A percentile compares a stretch with the other conserved stretches of the same genome.
These are phyloP conservation scores for Taxillus chinensis DNA, from an alignment of 164 flowering plant genomes.

Conservation along the genomic window DNA sequence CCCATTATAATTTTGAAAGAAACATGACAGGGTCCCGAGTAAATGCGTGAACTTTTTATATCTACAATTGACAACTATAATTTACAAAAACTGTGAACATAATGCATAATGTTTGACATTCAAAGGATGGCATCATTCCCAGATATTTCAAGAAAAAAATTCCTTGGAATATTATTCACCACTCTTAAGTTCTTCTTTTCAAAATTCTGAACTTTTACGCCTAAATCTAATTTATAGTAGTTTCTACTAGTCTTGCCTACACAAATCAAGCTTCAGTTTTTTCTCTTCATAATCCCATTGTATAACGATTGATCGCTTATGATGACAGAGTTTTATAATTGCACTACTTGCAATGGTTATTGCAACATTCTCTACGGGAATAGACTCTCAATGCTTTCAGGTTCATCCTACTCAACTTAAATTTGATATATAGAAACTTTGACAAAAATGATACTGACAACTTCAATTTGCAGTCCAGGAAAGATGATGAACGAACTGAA, in stretches of 20 bases:
- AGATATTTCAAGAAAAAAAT: too few relatives aligned
- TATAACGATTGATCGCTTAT: background rate
- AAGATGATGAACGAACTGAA: conserved; percentile 32
- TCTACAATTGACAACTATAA: too few relatives aligned
- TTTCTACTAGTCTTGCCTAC: background rate
- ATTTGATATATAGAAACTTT: background rate
- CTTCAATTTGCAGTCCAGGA: conserved; percentile 53
- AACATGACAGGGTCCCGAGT: too few relatives aligned
- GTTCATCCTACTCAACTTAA: conserved; percentile 18
- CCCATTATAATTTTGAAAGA: too few relatives aligned
- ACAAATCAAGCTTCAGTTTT: too few relatives aligned
- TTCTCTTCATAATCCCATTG: background rate
- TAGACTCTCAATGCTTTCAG: conserved; percentile 92
- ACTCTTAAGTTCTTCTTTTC: too few relatives aligned
- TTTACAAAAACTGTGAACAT: too few relatives aligned
- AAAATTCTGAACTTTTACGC: too few relatives aligned
- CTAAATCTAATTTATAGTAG: background rate
- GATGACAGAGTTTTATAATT: conserved; percentile 69
- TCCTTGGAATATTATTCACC: too few relatives aligned
- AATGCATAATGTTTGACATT: too few relatives aligned
- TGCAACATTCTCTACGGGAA: conserved; percentile 93
- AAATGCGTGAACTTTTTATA: too few relatives aligned
- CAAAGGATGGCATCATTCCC: too few relatives aligned
- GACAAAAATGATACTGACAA: conserved; percentile 12
- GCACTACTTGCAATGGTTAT: conserved; percentile 76